Evolutionary conservation across 768 basidiomycete species (phyloP).

Genomic region (Boletus reticuloceps): DNA sequence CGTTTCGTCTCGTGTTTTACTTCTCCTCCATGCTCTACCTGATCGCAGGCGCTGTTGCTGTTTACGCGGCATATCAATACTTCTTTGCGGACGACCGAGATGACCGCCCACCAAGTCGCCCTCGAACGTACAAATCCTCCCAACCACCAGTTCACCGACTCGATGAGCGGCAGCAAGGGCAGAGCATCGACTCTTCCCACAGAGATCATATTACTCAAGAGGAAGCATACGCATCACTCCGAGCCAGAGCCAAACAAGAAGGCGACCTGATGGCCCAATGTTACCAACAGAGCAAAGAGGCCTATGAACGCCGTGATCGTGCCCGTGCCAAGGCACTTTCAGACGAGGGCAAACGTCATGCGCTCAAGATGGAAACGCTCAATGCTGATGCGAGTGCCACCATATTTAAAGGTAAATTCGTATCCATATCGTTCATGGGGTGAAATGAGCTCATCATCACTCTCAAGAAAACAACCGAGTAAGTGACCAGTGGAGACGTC

Average conservation of each 20-base stretch:
- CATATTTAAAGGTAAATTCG: constrained; percentile 62
- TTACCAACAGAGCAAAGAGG: constrained; percentile 67
- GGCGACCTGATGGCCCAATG: constrained; percentile 70
- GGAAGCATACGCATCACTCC: constrained; percentile 55
- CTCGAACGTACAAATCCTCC: neutral
- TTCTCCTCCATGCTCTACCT: constrained; percentile 12
- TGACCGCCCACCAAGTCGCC: neutral
- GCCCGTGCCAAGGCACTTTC: constrained; percentile 79
- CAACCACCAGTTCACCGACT: neutral
- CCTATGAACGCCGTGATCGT: constrained; percentile 70
- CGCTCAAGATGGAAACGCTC: constrained; percentile 67
- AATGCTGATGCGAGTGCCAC: constrained; percentile 80
- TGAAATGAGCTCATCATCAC: neutral
- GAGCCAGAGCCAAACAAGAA: constrained; percentile 72
- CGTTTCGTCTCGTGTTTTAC: neutral
- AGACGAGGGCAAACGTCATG: constrained; percentile 74
- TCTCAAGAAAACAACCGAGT: constrained; percentile 76
- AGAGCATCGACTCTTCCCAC: neutral
- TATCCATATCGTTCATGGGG: constrained; percentile 10
- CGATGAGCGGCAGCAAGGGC: constrained; percentile 9
- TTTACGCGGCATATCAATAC: constrained; percentile 8
- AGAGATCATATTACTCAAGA: neutral
- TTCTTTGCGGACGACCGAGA: constrained; percentile 8
- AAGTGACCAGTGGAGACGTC: neutral
- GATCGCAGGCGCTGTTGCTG: constrained; percentile 8